Conservation (phyloP, 2,329 filamentous ascomycete species). For the Xylariaceae sp. region DNA sequence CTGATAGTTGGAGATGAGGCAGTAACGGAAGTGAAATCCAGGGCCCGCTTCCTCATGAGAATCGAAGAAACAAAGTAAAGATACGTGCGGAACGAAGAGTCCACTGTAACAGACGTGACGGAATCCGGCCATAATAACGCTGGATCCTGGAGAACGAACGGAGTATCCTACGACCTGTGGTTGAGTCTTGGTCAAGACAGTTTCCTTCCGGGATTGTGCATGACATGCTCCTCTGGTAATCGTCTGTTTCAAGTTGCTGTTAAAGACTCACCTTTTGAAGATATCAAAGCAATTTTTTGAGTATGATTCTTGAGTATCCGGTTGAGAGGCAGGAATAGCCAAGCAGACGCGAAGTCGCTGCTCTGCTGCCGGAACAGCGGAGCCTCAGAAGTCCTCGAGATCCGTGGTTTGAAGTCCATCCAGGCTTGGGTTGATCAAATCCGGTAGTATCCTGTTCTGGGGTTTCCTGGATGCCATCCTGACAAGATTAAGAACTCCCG, state of each 20-base stretch:
- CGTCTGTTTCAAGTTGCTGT: constrained; percentile 18
- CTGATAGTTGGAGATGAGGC: neutral
- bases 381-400: constrained; percentile 22
- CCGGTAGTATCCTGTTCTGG: constrained; percentile 20
- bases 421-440: constrained; percentile 12
- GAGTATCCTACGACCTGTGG: neutral
- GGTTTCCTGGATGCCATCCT: constrained; percentile 7
- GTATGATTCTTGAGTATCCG: constrained; percentile 27
- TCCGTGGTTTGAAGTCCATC: constrained; percentile 16
- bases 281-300: constrained; percentile 3
- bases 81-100: constrained; percentile 18
- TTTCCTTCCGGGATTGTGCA: constrained; percentile 1
- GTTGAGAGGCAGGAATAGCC: constrained; percentile 26
- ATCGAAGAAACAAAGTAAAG: constrained; percentile 17
- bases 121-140: no score
- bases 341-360: constrained; percentile 13
- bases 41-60: constrained; percentile 1
- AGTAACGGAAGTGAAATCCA: neutral
- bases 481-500: constrained; percentile 12
- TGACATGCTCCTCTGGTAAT: constrained; percentile 8
- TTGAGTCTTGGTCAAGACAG: constrained; percentile 2
- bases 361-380: constrained; percentile 15
- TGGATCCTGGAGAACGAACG: no score
- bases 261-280: constrained; percentile 10
- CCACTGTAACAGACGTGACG: no score